Evolutionary conservation across 139 green algal species (phyloP).

Genomic region (Closterium sp.): DNA sequence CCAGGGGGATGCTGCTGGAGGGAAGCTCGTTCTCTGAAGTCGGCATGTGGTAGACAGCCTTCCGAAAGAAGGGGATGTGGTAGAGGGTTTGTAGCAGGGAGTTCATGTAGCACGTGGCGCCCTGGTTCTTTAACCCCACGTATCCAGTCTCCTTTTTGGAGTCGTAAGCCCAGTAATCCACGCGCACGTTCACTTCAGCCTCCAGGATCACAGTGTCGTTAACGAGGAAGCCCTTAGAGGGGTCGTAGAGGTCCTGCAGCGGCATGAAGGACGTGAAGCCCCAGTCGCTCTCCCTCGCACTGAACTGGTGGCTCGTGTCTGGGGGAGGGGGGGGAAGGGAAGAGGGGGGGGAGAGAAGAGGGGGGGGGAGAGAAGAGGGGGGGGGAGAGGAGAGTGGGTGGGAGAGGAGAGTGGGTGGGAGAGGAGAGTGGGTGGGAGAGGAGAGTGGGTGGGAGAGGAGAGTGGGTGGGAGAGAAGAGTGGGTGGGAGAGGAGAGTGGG

Average conservation of each 20-base stretch:
- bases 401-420: neutral
- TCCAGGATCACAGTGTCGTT: conserved; percentile 67
- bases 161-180: conserved; percentile 65
- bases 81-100: conserved; percentile 95
- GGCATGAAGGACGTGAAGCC: conserved; percentile 82
- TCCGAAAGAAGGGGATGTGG: conserved; percentile 85
- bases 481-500: neutral
- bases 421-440: neutral
- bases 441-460: no score
- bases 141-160: conserved; percentile 83
- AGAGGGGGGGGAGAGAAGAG: neutral
- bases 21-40: conserved; percentile 63
- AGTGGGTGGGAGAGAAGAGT: neutral
- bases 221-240: conserved; percentile 64
- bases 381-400: neutral
- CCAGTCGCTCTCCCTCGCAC: conserved; percentile 70
- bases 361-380: no score
- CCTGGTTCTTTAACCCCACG: conserved; percentile 97
- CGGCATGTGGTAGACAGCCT: conserved; percentile 97
- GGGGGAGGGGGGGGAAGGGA: no score
- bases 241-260: conserved; percentile 65
- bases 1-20: conserved; percentile 80
- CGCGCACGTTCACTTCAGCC: conserved; percentile 45
- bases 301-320: conserved; percentile 73
- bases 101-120: conserved; percentile 99